Conservation (phyloP, 306 rosid species). For the Comarum palustre region DNA sequence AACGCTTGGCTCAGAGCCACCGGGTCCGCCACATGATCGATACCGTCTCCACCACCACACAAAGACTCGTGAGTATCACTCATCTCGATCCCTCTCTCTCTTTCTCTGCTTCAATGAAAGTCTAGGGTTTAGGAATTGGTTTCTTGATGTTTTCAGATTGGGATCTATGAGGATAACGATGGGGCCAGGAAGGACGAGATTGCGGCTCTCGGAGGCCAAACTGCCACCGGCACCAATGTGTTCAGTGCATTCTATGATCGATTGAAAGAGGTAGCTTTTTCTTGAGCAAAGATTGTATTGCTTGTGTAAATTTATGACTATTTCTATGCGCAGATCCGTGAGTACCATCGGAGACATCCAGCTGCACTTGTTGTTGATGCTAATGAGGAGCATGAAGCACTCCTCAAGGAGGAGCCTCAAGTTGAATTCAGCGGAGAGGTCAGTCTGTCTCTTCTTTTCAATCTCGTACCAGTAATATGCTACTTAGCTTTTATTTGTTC, state of each 20-base stretch:
- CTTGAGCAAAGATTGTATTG: background rate
- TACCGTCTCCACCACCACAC: conserved; percentile 59
- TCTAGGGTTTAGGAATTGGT: conserved; percentile 14
- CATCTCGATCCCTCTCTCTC: background rate
- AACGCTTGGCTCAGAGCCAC: conserved; percentile 86
- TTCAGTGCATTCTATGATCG: conserved; percentile 95
- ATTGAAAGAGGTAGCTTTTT: conserved; percentile 67
- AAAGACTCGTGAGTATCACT: conserved; percentile 47
- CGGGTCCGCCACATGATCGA: conserved; percentile 81
- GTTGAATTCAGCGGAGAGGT: conserved; percentile 99
- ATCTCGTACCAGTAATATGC: too few relatives aligned
- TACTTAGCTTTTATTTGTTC: too few relatives aligned
- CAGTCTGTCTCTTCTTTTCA: conserved; percentile 9
- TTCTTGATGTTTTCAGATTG: conserved; percentile 52
- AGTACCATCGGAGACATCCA: too few relatives aligned
- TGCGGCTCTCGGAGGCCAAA: conserved; percentile 96
- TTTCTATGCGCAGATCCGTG: conserved; percentile 66
- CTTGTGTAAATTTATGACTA: background rate
- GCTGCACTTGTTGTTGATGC: too few relatives aligned
- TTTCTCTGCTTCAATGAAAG: background rate
- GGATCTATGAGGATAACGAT: conserved; percentile 77
- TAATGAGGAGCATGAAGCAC: too few relatives aligned
- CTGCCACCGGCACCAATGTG: conserved; percentile 78
- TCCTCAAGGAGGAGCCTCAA: too few relatives aligned
- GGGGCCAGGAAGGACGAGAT: conserved; percentile 91